Evolutionary conservation across 345 rosid genomes (phyloP).

Genomic region (Eucalyptus cloeziana): DNA sequence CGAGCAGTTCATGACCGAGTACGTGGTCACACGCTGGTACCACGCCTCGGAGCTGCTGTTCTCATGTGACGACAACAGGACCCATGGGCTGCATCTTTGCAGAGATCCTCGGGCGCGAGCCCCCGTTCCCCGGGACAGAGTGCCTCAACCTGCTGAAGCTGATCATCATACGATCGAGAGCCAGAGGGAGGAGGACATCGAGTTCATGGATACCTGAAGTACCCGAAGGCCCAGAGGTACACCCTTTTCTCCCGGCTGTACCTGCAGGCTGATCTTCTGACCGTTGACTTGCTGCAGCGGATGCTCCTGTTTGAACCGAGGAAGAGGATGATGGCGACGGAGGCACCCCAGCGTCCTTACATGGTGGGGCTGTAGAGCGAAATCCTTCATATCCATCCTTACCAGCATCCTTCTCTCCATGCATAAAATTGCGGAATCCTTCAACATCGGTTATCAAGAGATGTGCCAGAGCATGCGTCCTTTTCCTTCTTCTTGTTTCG

Average conservation of each 20-base stretch:
- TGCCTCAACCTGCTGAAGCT: slow-evolving; percentile 72
- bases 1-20: slow-evolving; percentile 79
- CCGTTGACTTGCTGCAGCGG: slow-evolving; percentile 53
- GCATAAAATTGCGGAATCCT: not conserved
- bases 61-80: slow-evolving; percentile 67
- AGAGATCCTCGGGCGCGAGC: slow-evolving; percentile 68
- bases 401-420: slow-evolving; percentile 1
- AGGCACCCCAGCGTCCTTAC: slow-evolving; percentile 73
- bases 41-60: slow-evolving; percentile 90
- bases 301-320: slow-evolving; percentile 77
- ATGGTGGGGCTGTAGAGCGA: slow-evolving; percentile 74
- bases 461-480: not conserved
- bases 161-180: slow-evolving; percentile 67
- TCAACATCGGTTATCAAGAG: not conserved
- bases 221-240: slow-evolving; percentile 49
- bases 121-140: slow-evolving; percentile 74
- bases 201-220: slow-evolving; percentile 38
- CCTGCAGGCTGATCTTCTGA: slow-evolving; percentile 62
- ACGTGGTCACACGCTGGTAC: slow-evolving; percentile 84
- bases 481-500: no score
- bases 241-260: slow-evolving; percentile 35
- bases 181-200: slow-evolving; percentile 49
- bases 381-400: slow-evolving; percentile 44
- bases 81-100: slow-evolving; percentile 92
- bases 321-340: slow-evolving; percentile 52